Evolutionary conservation across 768 basidiomycete species (phyloP).

Genomic region (Rhodosporidiobolus odoratus): DNA sequence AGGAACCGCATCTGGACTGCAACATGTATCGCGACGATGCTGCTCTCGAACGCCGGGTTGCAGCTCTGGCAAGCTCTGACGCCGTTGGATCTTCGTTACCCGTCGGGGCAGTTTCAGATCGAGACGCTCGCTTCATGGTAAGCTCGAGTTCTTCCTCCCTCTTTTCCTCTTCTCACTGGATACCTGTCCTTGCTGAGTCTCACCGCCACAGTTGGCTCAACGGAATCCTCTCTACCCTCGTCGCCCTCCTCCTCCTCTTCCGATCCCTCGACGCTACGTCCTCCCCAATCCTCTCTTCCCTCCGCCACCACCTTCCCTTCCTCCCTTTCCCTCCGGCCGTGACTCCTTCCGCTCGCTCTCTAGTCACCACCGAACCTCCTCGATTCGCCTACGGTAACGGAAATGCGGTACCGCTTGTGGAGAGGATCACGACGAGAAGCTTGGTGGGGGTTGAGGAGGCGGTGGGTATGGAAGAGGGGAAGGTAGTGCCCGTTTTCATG

Average conservation of each 20-base stretch:
- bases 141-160: not conserved
- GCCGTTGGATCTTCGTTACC: not conserved
- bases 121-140: conserved; percentile 15
- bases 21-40: conserved; percentile 16
- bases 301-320: not conserved
- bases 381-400: not conserved
- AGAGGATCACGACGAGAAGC: not conserved
- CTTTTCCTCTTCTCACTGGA: not conserved
- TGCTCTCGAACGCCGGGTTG: conserved; percentile 8
- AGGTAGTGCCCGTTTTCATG: not conserved
- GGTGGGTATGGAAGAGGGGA: not conserved
- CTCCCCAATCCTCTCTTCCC: not conserved
- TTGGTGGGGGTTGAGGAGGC: not conserved
- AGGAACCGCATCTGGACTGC: not conserved
- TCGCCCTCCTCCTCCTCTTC: conserved; percentile 34
- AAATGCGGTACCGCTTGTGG: not conserved
- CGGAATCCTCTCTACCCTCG: conserved; percentile 23
- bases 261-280: conserved; percentile 29
- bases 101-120: conserved; percentile 9
- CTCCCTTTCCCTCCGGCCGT: conserved; percentile 22
- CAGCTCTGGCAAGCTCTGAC: not conserved
- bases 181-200: not conserved
- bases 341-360: not conserved
- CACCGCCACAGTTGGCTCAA: conserved; percentile 16
- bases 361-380: conserved; percentile 6